A percentile compares a stretch with the other conserved stretches of the same genome.
Evolutionary conservation across 495 filamentous ascomycete species (phyloP).

Genomic region (Penicillium lividum): DNA sequence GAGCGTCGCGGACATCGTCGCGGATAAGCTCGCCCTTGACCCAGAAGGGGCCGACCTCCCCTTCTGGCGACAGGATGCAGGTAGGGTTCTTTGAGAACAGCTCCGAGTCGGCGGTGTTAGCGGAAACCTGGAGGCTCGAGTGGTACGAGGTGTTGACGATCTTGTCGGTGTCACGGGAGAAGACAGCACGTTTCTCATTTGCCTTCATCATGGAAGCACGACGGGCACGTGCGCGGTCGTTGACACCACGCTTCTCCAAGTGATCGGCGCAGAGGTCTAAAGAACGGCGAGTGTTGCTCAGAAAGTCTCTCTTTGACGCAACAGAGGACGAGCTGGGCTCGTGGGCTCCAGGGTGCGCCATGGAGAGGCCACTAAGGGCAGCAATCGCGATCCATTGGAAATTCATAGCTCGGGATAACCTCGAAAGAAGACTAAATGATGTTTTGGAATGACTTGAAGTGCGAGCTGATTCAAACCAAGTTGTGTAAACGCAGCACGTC

Average conservation of each 20-base stretch:
- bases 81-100: conserved; percentile 25
- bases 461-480: not conserved
- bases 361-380: conserved; percentile 23
- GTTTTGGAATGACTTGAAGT: not conserved
- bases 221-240: not conserved
- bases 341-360: conserved; percentile 13
- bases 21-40: conserved; percentile 52
- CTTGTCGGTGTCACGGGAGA: not conserved
- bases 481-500: too few relatives aligned
- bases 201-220: not conserved
- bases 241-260: not conserved
- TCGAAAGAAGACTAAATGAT: not conserved
- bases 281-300: not conserved
- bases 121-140: not conserved
- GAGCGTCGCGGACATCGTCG: conserved; percentile 47
- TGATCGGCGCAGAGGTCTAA: not conserved
- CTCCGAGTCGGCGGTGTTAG: conserved; percentile 20
- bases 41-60: conserved; percentile 34
- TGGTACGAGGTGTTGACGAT: not conserved
- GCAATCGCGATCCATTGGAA: conserved; percentile 12
- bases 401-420: too few relatives aligned
- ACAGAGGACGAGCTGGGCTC: not conserved
- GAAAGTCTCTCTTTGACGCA: not conserved
- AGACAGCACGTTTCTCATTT: not conserved
- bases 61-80: conserved; percentile 31